Evolutionary conservation across 2,329 filamentous ascomycete species (phyloP).

Genomic region (Pestalotiopsis sp.): DNA sequence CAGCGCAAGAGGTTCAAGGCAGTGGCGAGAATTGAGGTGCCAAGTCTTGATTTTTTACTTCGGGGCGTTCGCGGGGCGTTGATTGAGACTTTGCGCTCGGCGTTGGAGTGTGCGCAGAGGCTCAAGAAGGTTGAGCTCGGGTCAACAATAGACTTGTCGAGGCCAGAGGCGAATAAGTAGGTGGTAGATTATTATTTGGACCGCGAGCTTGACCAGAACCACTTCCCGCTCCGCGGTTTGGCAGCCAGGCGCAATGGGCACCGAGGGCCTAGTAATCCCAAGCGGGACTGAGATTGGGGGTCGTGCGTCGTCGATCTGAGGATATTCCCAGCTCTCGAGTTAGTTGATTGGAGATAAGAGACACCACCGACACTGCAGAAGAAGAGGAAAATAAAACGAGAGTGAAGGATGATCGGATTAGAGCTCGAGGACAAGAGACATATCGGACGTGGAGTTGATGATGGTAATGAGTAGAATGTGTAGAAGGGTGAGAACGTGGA

Average conservation of each 20-base stretch:
- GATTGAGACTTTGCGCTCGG: not conserved
- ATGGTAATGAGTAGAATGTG: constrained; percentile 3
- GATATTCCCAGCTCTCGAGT: not conserved
- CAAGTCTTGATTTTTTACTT: not conserved
- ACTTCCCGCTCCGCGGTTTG: constrained; percentile 25
- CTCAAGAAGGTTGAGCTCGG: constrained; percentile 3
- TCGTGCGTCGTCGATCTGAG: not conserved
- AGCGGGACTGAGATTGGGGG: not conserved
- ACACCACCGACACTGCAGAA: not conserved
- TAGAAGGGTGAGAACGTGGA: constrained; percentile 9
- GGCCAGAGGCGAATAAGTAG: constrained; percentile 1
- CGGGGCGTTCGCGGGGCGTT: not conserved
- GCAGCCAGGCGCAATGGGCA: constrained; percentile 28
- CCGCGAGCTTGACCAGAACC: constrained; percentile 25
- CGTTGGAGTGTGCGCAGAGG: not conserved
- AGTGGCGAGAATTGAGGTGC: not conserved
- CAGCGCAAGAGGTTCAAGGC: not conserved
- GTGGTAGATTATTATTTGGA: constrained; percentile 15
- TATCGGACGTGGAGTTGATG: not conserved
- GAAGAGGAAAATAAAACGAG: not conserved
- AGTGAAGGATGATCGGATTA: not conserved
- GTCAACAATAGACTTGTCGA: not conserved
- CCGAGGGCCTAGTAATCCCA: constrained; percentile 6
- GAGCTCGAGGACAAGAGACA: not conserved
- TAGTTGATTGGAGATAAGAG: not conserved